Evolutionary conservation across 495 filamentous ascomycete species (phyloP).

Genomic region (Glonium stellatum): DNA sequence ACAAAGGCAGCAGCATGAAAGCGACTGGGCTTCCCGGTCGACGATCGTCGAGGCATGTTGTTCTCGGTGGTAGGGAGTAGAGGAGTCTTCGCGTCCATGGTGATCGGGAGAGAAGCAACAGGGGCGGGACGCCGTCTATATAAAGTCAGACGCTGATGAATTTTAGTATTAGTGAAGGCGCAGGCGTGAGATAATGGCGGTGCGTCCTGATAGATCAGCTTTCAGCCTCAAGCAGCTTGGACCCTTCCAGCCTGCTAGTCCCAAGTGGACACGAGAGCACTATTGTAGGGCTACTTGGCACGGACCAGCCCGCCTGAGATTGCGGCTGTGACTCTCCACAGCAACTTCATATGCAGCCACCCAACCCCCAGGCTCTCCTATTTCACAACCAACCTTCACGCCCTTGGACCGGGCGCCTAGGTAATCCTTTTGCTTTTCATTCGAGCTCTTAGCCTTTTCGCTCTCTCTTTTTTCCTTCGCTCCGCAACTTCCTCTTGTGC

Average conservation of each 20-base stretch:
- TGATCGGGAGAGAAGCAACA: background rate
- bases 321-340: too few relatives aligned
- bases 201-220: too few relatives aligned
- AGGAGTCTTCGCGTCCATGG: constrained; percentile 23
- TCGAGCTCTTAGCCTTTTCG: background rate
- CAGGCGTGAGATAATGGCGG: too few relatives aligned
- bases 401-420: background rate
- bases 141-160: background rate
- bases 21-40: constrained; percentile 8
- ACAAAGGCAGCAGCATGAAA: constrained; percentile 21
- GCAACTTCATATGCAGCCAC: too few relatives aligned
- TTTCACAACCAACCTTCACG: background rate
- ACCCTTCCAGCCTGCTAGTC: too few relatives aligned
- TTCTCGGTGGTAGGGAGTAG: constrained; percentile 17
- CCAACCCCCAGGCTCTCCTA: too few relatives aligned
- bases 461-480: background rate
- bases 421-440: background rate
- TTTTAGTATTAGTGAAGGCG: background rate
- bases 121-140: constrained; percentile 5
- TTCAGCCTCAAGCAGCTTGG: too few relatives aligned
- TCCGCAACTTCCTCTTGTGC: background rate
- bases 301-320: background rate
- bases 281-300: background rate
- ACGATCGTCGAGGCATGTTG: constrained; percentile 8
- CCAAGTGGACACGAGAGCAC: too few relatives aligned